These are phyloP conservation scores for Candida glaebosa DNA, from an alignment of 805 yeast species.

Conservation along the genomic window DNA sequence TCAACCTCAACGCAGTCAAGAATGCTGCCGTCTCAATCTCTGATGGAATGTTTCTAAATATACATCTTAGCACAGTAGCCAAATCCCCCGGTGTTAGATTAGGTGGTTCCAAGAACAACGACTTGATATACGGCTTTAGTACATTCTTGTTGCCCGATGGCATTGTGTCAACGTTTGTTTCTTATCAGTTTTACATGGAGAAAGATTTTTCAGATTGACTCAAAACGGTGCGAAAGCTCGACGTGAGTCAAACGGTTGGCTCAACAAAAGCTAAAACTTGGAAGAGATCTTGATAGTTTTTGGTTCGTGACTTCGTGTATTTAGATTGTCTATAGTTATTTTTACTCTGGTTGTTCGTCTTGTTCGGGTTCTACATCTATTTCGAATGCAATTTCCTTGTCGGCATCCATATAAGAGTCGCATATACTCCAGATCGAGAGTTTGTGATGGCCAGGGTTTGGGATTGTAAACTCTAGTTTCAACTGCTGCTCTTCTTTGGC, in stretches of 20 bases:
- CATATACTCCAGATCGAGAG: slow-evolving; percentile 82
- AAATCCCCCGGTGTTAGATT: slow-evolving; percentile 63
- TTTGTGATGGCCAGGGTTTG: slow-evolving; percentile 57
- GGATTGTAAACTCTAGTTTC: slow-evolving; percentile 53
- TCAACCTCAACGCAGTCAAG: slow-evolving; percentile 68
- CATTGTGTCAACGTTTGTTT: not conserved
- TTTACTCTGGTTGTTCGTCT: no score
- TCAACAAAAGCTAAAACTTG: no score
- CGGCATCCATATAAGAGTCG: slow-evolving; percentile 91
- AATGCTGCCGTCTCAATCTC: slow-evolving; percentile 77
- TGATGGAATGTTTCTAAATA: slow-evolving; percentile 58
- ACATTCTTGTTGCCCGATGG: slow-evolving; percentile 17
- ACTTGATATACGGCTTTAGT: slow-evolving; percentile 59
- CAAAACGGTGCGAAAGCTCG: no score
- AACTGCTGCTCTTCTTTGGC: slow-evolving; percentile 50
- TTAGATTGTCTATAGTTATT: no score
- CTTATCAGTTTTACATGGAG: not conserved
- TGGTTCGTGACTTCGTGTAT: no score
- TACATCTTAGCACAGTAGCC: slow-evolving; percentile 54
- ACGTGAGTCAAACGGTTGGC: no score
- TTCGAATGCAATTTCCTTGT: slow-evolving; percentile 66
- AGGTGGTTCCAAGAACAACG: slow-evolving; percentile 59
- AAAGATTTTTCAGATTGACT: no score
- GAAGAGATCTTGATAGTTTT: no score
- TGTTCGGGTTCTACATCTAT: slow-evolving; percentile 33